Evolutionary conservation across 163 green algal genomes (phyloP), one percentile per base, ranked within the genome.

Genomic region (Coccomyxa subellipsoidea): DNA sequence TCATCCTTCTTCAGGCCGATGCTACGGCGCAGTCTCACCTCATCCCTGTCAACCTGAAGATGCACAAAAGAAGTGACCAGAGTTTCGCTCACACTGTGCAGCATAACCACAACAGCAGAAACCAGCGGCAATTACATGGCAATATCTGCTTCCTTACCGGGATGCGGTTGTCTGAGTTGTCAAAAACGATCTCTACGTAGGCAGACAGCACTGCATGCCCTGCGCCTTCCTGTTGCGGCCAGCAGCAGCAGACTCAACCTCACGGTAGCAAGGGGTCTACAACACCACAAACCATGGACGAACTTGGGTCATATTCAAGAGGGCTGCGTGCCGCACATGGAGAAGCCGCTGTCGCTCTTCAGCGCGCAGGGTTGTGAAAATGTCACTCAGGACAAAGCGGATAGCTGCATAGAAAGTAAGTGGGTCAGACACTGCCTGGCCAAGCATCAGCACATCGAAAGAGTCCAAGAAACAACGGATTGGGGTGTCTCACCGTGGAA

Each of bases 141-240:
- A n/a, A n/a, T n/a, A n/a, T n/a, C n/a, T n/a, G n/a, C n/a, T n/a
- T n/a, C n/a, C n/a, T 18, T 34, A 98, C 94, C 72, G 96, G 96
- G 29, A 99, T 91, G 23, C 96, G 89, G 39, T 91, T 90, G 82
- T 99, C 96, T 5, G 84, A 89, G 92, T 99, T 99, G 90, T 99
- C 96, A 86, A 99, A 97, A 0, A 99, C 93, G 39, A 99, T 88
- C 89, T 99, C 96, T 38, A 99, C 96, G 84, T 94, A 98, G 6
- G 96, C 96, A 38, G 84, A 94, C n/a, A 94, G 85, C 34, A 97
- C 93, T 27, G 90, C 90, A 80, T 97, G 89, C 0, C 96, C 96
- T 29, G 94, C 93, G 35, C 96, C 97, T 87, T 99, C 96, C 92
- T 99, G 94, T 82, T 84, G 4, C 10, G 69, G 18, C 31, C 47